A percentile compares a stretch with the other conserved stretches of the same genome.
phyloP scores from a whole-genome alignment of 371 early-diverging fungal species.

The Catenaria anguillulae region DNA sequence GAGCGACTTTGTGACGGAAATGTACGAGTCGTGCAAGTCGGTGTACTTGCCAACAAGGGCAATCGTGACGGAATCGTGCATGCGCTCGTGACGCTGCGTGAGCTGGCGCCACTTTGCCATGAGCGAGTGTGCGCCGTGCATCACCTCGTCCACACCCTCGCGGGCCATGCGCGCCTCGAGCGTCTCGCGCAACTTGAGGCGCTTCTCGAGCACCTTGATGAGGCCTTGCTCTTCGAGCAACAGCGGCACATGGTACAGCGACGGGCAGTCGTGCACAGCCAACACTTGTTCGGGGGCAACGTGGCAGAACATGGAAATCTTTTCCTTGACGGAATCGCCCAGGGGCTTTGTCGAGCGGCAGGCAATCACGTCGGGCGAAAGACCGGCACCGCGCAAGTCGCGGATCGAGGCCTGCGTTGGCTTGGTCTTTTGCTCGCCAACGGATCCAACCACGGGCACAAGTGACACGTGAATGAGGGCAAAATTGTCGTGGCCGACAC shows the following conservation, averaged over 20 bases:
- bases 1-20: constrained; percentile 90
- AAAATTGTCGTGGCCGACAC: constrained; percentile 95
- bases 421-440: constrained; percentile 98
- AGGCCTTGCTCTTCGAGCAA: constrained; percentile 74
- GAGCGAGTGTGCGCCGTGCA: constrained; percentile 15
- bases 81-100: constrained; percentile 58
- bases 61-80: constrained; percentile 75
- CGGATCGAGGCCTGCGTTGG: constrained; percentile 93
- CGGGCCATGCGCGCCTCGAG: constrained; percentile 15
- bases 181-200: constrained; percentile 54
- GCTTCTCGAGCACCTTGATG: constrained; percentile 60
- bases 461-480: constrained; percentile 94
- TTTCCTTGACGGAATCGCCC: constrained; percentile 62
- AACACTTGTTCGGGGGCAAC: constrained; percentile 80
- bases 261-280: constrained; percentile 87
- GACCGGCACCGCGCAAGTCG: constrained; percentile 87
- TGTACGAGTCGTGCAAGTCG: constrained; percentile 86
- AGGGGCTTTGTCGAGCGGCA: constrained; percentile 78
- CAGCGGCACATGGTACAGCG: constrained; percentile 93
- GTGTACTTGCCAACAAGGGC: constrained; percentile 96
- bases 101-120: constrained; percentile 74
- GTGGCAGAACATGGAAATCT: constrained; percentile 97
- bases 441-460: constrained; percentile 91
- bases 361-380: constrained; percentile 94
- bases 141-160: constrained; percentile 12